Conservation (phyloP, 352 stramenopile species). For the Phytophthora agathidicida region DNA sequence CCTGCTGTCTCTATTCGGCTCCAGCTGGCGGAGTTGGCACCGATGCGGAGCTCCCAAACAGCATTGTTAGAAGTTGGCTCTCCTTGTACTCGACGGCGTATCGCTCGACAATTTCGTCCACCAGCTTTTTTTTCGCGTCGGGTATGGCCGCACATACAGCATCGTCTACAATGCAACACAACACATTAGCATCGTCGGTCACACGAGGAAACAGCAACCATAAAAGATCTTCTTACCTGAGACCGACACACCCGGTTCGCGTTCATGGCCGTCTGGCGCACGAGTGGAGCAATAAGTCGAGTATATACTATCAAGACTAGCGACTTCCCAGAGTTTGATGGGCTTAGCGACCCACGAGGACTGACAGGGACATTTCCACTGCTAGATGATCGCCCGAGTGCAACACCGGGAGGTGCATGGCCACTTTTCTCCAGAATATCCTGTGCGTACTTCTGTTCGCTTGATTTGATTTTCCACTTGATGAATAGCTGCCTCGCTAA, state of each 20-base stretch:
- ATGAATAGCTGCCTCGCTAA: slow-evolving; percentile 64
- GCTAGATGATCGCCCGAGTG: slow-evolving; percentile 2
- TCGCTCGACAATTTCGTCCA: slow-evolving; percentile 89
- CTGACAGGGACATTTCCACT: slow-evolving; percentile 10
- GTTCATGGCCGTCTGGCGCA: slow-evolving; percentile 90
- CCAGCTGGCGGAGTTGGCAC: slow-evolving; percentile 16
- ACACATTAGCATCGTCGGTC: background rate
- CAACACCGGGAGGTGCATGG: slow-evolving; percentile 11
- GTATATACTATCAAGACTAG: no score
- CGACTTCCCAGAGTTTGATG: slow-evolving; percentile 15
- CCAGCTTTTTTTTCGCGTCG: slow-evolving; percentile 87
- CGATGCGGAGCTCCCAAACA: slow-evolving; percentile 60
- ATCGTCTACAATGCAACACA: slow-evolving; percentile 55
- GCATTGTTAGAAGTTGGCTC: slow-evolving; percentile 77
- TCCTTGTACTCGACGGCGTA: slow-evolving; percentile 89
- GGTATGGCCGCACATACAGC: slow-evolving; percentile 85
- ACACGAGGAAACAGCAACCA: slow-evolving; percentile 1
- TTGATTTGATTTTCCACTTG: slow-evolving; percentile 71
- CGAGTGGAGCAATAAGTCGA: slow-evolving; percentile 72
- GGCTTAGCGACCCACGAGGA: slow-evolving; percentile 16
- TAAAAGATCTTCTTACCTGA: slow-evolving; percentile 45
- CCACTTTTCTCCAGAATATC: slow-evolving; percentile 72
- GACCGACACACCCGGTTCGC: slow-evolving; percentile 87
- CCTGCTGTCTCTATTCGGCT: slow-evolving; percentile 17
- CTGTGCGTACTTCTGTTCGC: slow-evolving; percentile 69